Evolutionary conservation across 306 rosid species (phyloP).

Genomic region (Quercus dentata): DNA sequence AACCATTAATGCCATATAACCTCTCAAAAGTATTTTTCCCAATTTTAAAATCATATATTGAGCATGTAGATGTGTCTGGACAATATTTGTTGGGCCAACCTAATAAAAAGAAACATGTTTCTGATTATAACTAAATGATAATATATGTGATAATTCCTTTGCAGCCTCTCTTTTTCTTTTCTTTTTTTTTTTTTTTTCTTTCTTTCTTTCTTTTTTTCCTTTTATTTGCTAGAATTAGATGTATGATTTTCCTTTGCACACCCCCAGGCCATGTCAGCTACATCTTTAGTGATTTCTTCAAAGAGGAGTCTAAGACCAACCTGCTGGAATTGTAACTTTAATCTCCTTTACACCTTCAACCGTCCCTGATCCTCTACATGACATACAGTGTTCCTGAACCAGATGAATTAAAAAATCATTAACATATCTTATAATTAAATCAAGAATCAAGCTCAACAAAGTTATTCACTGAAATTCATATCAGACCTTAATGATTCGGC

Average conservation of each 20-base stretch:
- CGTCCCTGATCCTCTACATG: slow-evolving; percentile 81
- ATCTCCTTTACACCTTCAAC: slow-evolving; percentile 79
- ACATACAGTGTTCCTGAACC: slow-evolving; percentile 64
- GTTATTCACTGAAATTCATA: slow-evolving; percentile 8
- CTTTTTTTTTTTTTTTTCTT: not conserved
- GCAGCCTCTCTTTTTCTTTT: not conserved
- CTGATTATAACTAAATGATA: not conserved
- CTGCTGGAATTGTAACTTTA: slow-evolving; percentile 86
- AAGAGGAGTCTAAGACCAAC: slow-evolving; percentile 44
- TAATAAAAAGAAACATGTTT: not conserved
- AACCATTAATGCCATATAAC: not conserved
- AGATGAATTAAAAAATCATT: slow-evolving; percentile 22
- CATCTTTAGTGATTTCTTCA: slow-evolving; percentile 16
- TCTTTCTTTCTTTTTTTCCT: no score
- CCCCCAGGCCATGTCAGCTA: not conserved
- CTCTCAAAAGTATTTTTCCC: not conserved
- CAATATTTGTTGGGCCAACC: not conserved
- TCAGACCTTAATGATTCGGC: slow-evolving; percentile 67
- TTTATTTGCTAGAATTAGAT: not conserved
- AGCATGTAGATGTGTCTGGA: not conserved
- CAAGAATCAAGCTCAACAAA: slow-evolving; percentile 11
- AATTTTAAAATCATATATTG: not conserved
- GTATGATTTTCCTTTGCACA: not conserved
- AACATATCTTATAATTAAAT: slow-evolving; percentile 1
- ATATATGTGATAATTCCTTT: not conserved